phyloP scores from a whole-genome alignment of 805 yeast genomes.

The Babjeviella inositovora region DNA sequence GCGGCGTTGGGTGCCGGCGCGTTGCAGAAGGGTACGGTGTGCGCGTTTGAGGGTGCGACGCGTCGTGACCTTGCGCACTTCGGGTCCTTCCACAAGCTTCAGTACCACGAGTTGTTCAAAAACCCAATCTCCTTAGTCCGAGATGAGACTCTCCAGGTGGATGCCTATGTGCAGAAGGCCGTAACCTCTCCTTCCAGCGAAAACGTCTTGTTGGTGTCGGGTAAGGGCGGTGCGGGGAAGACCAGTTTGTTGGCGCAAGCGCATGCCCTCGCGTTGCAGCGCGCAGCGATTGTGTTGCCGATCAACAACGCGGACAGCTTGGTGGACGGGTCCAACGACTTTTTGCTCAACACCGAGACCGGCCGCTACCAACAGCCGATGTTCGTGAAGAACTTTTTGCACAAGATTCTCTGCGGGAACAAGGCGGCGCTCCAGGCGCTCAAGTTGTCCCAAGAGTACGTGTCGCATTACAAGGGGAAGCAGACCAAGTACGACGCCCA shows the following conservation, averaged over 20 bases:
- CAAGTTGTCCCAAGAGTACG: constrained; percentile 13
- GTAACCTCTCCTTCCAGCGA: constrained; percentile 11
- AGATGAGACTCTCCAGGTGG: constrained; percentile 17
- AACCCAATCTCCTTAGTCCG: constrained; percentile 47
- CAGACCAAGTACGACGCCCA: not conserved
- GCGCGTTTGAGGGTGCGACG: too few relatives aligned
- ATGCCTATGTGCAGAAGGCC: constrained; percentile 19
- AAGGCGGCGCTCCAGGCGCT: constrained; percentile 15
- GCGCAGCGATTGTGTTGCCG: constrained; percentile 36
- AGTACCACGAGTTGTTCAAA: constrained; percentile 49
- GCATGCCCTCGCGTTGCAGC: constrained; percentile 33
- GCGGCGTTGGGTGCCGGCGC: too few relatives aligned
- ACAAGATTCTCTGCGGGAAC: constrained; percentile 32
- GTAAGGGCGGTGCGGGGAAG: constrained; percentile 71
- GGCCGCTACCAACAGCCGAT: constrained; percentile 61
- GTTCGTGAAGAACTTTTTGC: constrained; percentile 46
- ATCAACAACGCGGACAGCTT: constrained; percentile 44
- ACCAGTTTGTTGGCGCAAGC: constrained; percentile 57
- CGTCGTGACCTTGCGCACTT: too few relatives aligned
- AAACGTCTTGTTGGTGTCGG: constrained; percentile 42
- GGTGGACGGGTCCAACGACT: constrained; percentile 63
- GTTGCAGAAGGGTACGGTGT: too few relatives aligned
- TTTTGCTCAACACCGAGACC: constrained; percentile 30
- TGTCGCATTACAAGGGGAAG: not conserved
- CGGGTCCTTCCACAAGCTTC: constrained; percentile 55